A percentile compares a stretch with the other conserved stretches of the same genome.
phyloP scores from a whole-genome alignment of 495 filamentous ascomycete species.

The Penicillium simplicissimum region DNA sequence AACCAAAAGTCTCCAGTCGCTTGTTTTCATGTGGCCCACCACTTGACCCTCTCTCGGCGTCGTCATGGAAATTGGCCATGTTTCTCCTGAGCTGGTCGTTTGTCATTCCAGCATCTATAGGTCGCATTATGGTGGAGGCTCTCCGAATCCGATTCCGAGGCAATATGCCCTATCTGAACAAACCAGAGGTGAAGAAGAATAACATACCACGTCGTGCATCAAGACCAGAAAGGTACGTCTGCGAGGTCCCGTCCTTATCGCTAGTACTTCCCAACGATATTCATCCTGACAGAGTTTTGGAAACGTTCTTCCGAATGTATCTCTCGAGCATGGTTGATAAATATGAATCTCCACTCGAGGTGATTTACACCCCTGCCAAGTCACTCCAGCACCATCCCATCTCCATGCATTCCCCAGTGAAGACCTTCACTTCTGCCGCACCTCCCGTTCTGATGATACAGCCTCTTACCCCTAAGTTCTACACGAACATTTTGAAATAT shows the following conservation, averaged over 20 bases:
- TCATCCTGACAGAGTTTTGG: constrained; percentile 1
- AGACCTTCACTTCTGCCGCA: not conserved
- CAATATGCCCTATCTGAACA: constrained; percentile 11
- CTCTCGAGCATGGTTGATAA: not conserved
- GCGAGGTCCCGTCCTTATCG: not conserved
- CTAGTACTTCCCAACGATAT: not conserved
- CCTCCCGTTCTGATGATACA: not conserved
- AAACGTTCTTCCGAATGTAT: constrained; percentile 3
- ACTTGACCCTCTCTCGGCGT: constrained; percentile 10
- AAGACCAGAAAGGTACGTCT: constrained; percentile 3
- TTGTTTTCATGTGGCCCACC: constrained; percentile 12
- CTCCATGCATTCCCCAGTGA: not conserved
- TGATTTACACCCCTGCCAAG: constrained; percentile 8
- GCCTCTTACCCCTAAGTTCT: constrained; percentile 5
- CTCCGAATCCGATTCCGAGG: constrained; percentile 17
- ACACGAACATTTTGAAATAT: constrained; percentile 7
- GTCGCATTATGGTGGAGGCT: constrained; percentile 13
- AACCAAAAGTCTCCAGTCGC: constrained; percentile 12
- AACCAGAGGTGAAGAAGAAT: constrained; percentile 5
- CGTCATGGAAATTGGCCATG: not conserved
- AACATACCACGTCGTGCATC: constrained; percentile 14
- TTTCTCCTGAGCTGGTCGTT: constrained; percentile 9
- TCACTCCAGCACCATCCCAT: constrained; percentile 6
- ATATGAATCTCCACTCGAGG: not conserved
- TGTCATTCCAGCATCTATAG: constrained; percentile 1